Base-by-base conservation (phyloP, 1,139 yeast species). In the Saccharomycopsis phalli region DNA sequence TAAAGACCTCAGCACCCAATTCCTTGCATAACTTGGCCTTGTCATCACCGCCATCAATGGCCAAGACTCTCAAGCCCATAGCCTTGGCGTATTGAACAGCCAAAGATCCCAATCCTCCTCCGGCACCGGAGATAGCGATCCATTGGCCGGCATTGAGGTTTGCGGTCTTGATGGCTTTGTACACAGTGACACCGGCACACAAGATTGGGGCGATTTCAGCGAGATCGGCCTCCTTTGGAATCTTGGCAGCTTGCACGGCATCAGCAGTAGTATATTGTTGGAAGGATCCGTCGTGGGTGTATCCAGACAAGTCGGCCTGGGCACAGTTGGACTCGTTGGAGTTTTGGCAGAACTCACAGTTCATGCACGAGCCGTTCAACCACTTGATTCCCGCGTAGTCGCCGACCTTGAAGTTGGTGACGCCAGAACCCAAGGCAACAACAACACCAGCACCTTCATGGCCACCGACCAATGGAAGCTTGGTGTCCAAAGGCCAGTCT, bases 401-500 rank as follows among this genome's bases (percentile, higher is more conserved):
- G 51, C 81, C 81, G 48, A 74, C 58, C 51, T 74, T 61, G 68
- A 76, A 75, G 41, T 74, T 75, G 31, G 56, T 64, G 42, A 75
- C 81, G 49, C 69, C 65, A 21, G 59, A 62, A 46, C 81, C 81
- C 54, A 68, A 59, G 34, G 67, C 80, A 42, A 76, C 81, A 48
- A 76, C 81, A 17, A 67, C 71, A 54, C 82, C 81, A 18, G 80
- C 81, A 59, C 82, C 82, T 60, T 76, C 82, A 56, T 76, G 82
- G 49, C 82, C 82, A 53, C 87, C 87, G 35, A 81, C 83, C 49
- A 80, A 65, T 28, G 87, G 86, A 50, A 78, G 67, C 59, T 79
- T 79, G 51, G 76, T 69, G 34, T 53, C 68, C 52, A 76, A 62
- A 46, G 86, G 86, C 86, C 86, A 77, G 58, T 79, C 86, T 57